Evolutionary conservation across 83 land plant genomes (phyloP).

Genomic region (Picea abies): DNA sequence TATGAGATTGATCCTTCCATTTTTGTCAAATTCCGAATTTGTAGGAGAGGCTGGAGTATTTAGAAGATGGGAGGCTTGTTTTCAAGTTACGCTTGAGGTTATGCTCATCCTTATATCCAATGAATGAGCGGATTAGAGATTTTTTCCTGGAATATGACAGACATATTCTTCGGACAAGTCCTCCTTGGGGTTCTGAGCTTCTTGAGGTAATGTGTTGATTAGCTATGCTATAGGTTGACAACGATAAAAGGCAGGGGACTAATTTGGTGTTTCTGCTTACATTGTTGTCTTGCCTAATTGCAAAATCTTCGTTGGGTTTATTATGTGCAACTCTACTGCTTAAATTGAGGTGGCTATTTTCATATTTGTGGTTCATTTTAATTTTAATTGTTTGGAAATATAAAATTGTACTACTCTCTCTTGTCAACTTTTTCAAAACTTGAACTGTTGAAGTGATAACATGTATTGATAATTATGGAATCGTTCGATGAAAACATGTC

Average conservation of each 20-base stretch:
- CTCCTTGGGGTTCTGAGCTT: conserved; percentile 99
- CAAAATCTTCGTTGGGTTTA: background rate
- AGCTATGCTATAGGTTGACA: background rate
- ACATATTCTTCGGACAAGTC: conserved; percentile 84
- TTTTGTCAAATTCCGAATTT: conserved; percentile 10
- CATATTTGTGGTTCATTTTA: no score
- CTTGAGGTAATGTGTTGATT: conserved; percentile 68
- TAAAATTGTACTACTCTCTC: no score
- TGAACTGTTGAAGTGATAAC: no score
- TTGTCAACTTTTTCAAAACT: no score
- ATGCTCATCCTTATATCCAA: conserved; percentile 93
- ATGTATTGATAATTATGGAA: no score
- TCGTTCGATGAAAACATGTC: no score
- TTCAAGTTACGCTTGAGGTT: conserved; percentile 84
- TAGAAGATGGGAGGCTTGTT: conserved; percentile 86
- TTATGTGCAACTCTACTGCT: background rate
- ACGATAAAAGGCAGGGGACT: background rate
- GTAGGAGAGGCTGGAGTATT: conserved; percentile 89
- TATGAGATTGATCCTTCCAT: background rate
- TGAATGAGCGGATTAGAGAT: conserved; percentile 90
- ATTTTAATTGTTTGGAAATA: no score
- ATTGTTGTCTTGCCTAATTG: background rate
- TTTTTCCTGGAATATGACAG: conserved; percentile 95
- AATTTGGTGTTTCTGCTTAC: background rate
- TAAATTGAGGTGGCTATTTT: background rate